A percentile compares a stretch with the other conserved stretches of the same genome.
phyloP scores from a whole-genome alignment of 176 grass and related monocot genomes.

The Areca catechu region DNA sequence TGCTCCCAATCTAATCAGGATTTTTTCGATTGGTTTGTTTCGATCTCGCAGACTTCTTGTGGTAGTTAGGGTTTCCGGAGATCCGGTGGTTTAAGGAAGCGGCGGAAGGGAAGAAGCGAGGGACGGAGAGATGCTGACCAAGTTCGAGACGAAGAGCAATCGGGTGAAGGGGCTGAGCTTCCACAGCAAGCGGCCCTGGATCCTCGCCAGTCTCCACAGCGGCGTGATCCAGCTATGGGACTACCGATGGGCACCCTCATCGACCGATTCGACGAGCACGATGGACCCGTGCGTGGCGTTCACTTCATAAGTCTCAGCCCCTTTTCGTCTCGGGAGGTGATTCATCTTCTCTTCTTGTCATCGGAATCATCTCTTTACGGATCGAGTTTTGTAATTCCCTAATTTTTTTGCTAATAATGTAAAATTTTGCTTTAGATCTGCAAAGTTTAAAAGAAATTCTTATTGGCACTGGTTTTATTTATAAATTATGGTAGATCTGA shows the following conservation, averaged over 20 bases:
- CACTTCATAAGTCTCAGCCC: constrained; percentile 94
- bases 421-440: no score
- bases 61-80: no score
- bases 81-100: neutral
- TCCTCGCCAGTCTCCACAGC: constrained; percentile 85
- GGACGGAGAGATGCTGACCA: constrained; percentile 70
- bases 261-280: constrained; percentile 93
- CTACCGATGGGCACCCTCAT: constrained; percentile 91
- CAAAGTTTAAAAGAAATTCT: neutral
- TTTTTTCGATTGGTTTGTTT: no score
- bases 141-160: constrained; percentile 99
- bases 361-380: neutral
- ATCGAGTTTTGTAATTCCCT: no score
- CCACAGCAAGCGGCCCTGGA: constrained; percentile 78
- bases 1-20: no score
- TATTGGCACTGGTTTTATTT: constrained; percentile 13
- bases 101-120: neutral
- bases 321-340: constrained; percentile 98
- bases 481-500: constrained; percentile 9
- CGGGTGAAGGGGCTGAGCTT: constrained; percentile 97
- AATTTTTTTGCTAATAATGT: no score
- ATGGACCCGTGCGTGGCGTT: constrained; percentile 73
- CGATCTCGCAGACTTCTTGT: no score
- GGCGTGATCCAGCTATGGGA: constrained; percentile 93
- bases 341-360: constrained; percentile 1